Evolutionary conservation across 2,329 filamentous ascomycete species (phyloP).

Genomic region (Colletotrichum lupini): DNA sequence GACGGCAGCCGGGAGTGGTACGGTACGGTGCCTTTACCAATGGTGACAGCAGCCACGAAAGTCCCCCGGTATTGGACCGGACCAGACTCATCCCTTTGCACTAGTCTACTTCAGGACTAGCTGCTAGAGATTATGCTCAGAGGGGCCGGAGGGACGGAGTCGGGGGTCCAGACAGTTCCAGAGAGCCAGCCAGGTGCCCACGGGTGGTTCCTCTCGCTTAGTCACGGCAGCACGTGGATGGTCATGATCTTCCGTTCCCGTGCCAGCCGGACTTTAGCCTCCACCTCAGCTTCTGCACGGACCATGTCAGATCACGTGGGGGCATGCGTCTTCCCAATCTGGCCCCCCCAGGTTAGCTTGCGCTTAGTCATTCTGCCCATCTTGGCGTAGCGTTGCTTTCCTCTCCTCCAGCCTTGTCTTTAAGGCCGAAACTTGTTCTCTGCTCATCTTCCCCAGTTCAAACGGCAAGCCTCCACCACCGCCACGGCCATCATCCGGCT

Average conservation of each 20-base stretch:
- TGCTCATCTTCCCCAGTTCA: not conserved
- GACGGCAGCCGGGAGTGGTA: not conserved
- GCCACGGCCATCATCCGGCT: conserved; percentile 13
- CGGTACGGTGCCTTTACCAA: too few relatives aligned
- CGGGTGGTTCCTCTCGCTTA: conserved; percentile 1
- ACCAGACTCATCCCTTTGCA: not conserved
- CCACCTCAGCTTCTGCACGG: conserved; percentile 1
- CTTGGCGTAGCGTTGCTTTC: not conserved
- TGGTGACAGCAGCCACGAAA: not conserved
- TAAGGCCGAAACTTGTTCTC: not conserved
- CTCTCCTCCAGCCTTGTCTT: not conserved
- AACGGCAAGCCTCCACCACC: not conserved
- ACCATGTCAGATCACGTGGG: conserved; percentile 20
- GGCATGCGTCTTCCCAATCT: not conserved
- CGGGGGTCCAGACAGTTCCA: conserved; percentile 22
- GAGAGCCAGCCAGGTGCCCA: not conserved
- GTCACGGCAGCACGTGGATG: not conserved
- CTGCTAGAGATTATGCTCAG: not conserved
- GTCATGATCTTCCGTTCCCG: not conserved
- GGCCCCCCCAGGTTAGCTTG: not conserved
- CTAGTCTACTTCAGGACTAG: not conserved
- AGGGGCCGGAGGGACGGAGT: not conserved
- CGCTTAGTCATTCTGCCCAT: not conserved
- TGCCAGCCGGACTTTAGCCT: not conserved
- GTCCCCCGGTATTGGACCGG: not conserved